phyloP scores from a whole-genome alignment of 495 filamentous ascomycete species.

The Aspergillus mulundensis region DNA sequence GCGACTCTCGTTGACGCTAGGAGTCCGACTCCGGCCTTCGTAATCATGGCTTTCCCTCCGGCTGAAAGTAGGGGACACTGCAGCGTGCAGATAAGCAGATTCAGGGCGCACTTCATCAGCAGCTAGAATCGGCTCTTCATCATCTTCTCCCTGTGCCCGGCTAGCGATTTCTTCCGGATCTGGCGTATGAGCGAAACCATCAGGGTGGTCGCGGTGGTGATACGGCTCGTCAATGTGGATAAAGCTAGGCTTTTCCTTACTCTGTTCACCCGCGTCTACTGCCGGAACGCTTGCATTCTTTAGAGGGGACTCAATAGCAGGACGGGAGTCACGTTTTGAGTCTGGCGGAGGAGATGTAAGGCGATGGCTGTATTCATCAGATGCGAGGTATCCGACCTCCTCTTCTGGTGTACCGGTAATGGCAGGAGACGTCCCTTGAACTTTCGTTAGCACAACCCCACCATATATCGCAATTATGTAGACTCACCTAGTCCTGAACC shows the following conservation, averaged over 20 bases:
- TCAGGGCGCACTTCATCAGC: constrained; percentile 87
- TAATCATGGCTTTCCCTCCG: constrained; percentile 57
- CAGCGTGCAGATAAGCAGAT: constrained; percentile 62
- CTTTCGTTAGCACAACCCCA: constrained; percentile 7
- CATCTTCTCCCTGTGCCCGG: constrained; percentile 43
- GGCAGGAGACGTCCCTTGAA: constrained; percentile 46
- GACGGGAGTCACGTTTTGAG: constrained; percentile 40
- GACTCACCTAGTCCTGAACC: constrained; percentile 61
- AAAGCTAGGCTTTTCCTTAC: constrained; percentile 40
- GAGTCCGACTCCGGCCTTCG: constrained; percentile 47
- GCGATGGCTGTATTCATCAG: constrained; percentile 72
- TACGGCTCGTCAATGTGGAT: constrained; percentile 78
- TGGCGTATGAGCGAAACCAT: constrained; percentile 49
- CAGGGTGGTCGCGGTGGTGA: constrained; percentile 57
- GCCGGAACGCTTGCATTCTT: constrained; percentile 50
- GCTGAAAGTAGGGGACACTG: constrained; percentile 65
- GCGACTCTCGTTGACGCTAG: constrained; percentile 57
- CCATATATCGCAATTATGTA: not conserved
- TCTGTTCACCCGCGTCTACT: constrained; percentile 26
- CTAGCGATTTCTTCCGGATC: constrained; percentile 35
- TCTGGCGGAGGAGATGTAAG: constrained; percentile 59
- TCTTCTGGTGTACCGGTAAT: constrained; percentile 66
- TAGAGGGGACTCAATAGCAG: constrained; percentile 54
- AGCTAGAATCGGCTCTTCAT: constrained; percentile 78
- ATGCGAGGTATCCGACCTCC: constrained; percentile 75